phyloP scores from a whole-genome alignment of 495 filamentous ascomycete species.

The Podospora fimiseda region DNA sequence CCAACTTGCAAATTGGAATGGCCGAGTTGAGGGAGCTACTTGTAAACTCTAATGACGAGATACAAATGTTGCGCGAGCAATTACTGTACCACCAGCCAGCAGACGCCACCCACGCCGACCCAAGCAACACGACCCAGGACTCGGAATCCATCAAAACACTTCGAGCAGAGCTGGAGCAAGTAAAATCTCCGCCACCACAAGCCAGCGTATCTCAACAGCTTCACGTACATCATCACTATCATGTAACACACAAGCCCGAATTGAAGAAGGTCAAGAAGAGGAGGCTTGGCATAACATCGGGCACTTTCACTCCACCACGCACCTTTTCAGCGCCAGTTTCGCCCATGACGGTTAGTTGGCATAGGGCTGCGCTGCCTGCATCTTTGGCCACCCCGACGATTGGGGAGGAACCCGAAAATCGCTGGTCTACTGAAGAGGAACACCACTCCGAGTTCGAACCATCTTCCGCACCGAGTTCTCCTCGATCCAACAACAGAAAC shows the following conservation, averaged over 20 bases:
- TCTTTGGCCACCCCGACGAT: constrained; percentile 14
- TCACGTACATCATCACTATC: constrained; percentile 91
- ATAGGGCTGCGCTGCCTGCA: constrained; percentile 8
- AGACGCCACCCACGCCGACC: neutral
- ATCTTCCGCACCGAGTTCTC: constrained; percentile 77
- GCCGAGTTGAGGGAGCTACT: constrained; percentile 88
- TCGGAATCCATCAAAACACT: constrained; percentile 47
- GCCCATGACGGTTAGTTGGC: constrained; percentile 18
- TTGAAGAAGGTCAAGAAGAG: constrained; percentile 64
- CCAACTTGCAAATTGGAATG: constrained; percentile 82
- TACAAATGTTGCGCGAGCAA: constrained; percentile 78
- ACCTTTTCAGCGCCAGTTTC: constrained; percentile 21
- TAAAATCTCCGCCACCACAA: constrained; percentile 31
- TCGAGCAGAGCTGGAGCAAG: constrained; percentile 60
- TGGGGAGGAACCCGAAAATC: constrained; percentile 46
- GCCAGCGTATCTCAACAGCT: constrained; percentile 59
- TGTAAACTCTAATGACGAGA: constrained; percentile 87
- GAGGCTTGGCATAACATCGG: constrained; percentile 53
- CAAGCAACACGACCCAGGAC: constrained; percentile 13
- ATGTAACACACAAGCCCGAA: constrained; percentile 58
- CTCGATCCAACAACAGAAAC: constrained; percentile 63
- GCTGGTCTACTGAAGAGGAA: constrained; percentile 62
- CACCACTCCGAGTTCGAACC: constrained; percentile 53
- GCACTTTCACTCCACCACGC: constrained; percentile 51
- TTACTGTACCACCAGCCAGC: constrained; percentile 72